Conservation (phyloP, 352 stramenopile genomes). For the Globisporangium nunn region DNA sequence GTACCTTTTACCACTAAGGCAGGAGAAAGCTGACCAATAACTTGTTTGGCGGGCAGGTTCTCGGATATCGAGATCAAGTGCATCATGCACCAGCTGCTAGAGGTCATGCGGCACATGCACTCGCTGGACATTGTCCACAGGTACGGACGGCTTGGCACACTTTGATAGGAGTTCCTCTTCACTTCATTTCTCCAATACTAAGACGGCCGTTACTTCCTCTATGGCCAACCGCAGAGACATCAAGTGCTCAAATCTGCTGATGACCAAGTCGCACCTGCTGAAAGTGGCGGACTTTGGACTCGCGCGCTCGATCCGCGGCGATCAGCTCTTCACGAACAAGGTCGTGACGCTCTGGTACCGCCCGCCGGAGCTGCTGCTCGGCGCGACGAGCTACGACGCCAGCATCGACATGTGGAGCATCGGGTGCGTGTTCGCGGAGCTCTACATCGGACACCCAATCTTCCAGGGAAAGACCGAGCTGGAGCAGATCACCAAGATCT, state of each 20-base stretch:
- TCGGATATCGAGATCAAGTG: conserved; percentile 82
- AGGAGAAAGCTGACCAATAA: no score
- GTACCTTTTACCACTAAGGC: no score
- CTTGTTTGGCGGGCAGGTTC: conserved; percentile 33
- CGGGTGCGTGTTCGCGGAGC: conserved; percentile 83
- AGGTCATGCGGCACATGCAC: conserved; percentile 87
- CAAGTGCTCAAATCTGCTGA: conserved; percentile 91
- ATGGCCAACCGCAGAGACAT: conserved; percentile 41
- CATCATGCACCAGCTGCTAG: conserved; percentile 80
- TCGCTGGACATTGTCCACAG: conserved; percentile 83
- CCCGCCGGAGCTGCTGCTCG: conserved; percentile 90
- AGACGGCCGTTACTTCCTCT: neutral
- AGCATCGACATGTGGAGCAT: conserved; percentile 96
- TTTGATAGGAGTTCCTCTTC: neutral
- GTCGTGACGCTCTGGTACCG: conserved; percentile 95
- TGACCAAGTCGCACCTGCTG: conserved; percentile 71
- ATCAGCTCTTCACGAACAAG: conserved; percentile 92
- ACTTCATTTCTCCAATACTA: no score
- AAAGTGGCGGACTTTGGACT: conserved; percentile 86
- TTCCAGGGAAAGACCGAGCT: conserved; percentile 87
- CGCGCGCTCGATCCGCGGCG: conserved; percentile 74
- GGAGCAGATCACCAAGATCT: conserved; percentile 86
- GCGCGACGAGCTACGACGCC: conserved; percentile 89
- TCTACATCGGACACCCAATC: conserved; percentile 82
- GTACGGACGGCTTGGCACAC: conserved; percentile 19